Conservation (phyloP, 2,329 filamentous ascomycete species). For the Neoscytalidium dimidiatum region DNA sequence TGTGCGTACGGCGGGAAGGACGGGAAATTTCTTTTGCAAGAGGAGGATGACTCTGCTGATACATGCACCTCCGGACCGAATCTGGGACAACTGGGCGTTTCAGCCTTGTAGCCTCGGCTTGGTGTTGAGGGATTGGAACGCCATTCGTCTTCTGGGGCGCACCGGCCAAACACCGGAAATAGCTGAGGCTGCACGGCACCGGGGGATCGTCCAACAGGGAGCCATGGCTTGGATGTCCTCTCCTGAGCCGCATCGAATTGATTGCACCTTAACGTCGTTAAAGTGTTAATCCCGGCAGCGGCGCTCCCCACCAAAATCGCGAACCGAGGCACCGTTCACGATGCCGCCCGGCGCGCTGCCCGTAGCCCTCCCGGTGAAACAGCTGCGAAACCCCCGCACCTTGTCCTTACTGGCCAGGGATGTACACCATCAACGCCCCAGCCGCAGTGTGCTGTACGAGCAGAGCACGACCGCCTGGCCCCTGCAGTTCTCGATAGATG, state of each 20-base stretch:
- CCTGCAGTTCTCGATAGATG: conserved; percentile 11
- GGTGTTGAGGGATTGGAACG: not conserved
- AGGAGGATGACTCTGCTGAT: not conserved
- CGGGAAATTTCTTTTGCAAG: not conserved
- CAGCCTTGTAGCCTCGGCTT: conserved; percentile 13
- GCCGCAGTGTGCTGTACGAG: not conserved
- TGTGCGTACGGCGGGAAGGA: not conserved
- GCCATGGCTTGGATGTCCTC: not conserved
- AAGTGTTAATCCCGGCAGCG: conserved; percentile 8
- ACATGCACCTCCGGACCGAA: not conserved
- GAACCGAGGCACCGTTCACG: conserved; percentile 8
- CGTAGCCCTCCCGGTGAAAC: conserved; percentile 12
- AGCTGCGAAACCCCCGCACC: conserved; percentile 4
- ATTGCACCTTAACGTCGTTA: conserved; percentile 15
- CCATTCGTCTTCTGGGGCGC: not conserved
- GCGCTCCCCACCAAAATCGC: conserved; percentile 12
- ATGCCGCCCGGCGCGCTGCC: not conserved
- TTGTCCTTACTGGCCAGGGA: not conserved
- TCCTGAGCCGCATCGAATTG: not conserved
- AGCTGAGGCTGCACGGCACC: not conserved
- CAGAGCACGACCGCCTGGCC: not conserved
- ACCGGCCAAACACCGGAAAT: not conserved
- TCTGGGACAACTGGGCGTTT: conserved; percentile 7
- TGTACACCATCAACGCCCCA: conserved; percentile 11
- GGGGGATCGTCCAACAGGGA: not conserved